phyloP scores from a whole-genome alignment of 179 eudicot species.

The Actinidia polygama region DNA sequence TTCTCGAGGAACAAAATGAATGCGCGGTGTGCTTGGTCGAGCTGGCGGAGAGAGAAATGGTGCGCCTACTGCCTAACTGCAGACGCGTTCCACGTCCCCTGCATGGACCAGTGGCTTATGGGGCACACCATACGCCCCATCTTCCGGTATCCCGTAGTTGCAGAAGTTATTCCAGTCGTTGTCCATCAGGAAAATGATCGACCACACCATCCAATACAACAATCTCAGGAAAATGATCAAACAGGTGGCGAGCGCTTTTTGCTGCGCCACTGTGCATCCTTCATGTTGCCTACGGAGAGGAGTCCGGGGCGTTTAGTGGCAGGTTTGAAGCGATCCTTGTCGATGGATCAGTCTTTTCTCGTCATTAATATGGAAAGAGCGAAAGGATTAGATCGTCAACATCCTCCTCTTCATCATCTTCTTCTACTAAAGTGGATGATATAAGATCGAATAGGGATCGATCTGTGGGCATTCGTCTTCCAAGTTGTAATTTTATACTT shows the following conservation, averaged over 20 bases:
- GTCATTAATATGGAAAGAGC: slow-evolving; percentile 13
- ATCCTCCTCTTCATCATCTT: not conserved
- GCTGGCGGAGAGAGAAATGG: slow-evolving; percentile 41
- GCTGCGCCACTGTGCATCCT: slow-evolving; percentile 26
- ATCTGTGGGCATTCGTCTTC: no score
- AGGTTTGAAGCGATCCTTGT: slow-evolving; percentile 43
- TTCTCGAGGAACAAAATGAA: slow-evolving; percentile 30
- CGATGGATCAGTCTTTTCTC: slow-evolving; percentile 40
- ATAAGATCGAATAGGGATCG: no score
- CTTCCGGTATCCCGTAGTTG: slow-evolving; percentile 38
- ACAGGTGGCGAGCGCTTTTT: not conserved
- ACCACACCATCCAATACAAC: not conserved
- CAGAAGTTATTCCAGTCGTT: not conserved
- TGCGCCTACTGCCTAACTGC: slow-evolving; percentile 52
- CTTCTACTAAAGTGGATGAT: not conserved
- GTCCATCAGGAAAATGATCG: not conserved
- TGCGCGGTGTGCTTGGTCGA: slow-evolving; percentile 54
- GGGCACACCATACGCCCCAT: slow-evolving; percentile 53
- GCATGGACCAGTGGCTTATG: slow-evolving; percentile 55
- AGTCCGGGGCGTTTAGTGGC: slow-evolving; percentile 1
- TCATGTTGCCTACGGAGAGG: slow-evolving; percentile 24
- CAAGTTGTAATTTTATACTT: no score
- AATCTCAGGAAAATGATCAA: not conserved
- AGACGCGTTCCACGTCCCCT: slow-evolving; percentile 52
- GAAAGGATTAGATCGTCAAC: not conserved